Evolutionary conservation across 1,284 basidiomycete genomes (phyloP), one percentile per base, ranked within the genome.

Genomic region (Porodaedalea pini): DNA sequence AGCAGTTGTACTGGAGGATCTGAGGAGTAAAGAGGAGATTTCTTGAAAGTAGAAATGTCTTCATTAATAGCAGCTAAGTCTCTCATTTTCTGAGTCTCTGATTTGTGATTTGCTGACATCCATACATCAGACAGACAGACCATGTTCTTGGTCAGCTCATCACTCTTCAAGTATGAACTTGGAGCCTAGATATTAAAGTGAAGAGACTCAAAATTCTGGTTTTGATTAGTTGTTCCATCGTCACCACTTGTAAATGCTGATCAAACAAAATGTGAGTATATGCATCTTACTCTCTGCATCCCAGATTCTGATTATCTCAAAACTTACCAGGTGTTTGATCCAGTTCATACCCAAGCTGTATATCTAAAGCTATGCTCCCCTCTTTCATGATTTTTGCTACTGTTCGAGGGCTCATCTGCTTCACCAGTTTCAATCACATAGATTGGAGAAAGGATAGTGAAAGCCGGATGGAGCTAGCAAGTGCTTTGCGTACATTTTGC

Each of bases 181-280:
- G 31, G 25, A 27, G 17, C 36, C 15, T n/a, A 31, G 25, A 47
- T 25, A 43, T 57, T 34, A 45, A 37, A 1, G 21, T 34, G 32
- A n/a, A 25, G 27, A 10, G 59, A 31, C 15, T 62, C 56, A n/a
- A 21, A 29, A 10, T 48, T 21, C n/a, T 48, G 45, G n/a, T 48
- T 48, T 29, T 29, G 17, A 48, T 62, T 41, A 25, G 59, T 40
- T 8, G 61, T 61, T 7, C 55, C 55, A 51, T 62, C 61, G 2
- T 37, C 29, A 31, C 56, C 56, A 13, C 55, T 15, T 13, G 56
- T 56, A 29, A 59, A 27, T 27, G 8, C 59, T 62, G 6, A 8
- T 7, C 8, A 36, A 29, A 34, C 8, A n/a, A 37, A 39, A 51
- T n/a, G 4, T 37, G 17, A 3, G 15, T 41, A 36, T 13, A 4